Percentiles rank a stretch among this genome's conserved stretches.
phyloP scores from a whole-genome alignment of 305 asterid species.

The Fraxinus floribunda region DNA sequence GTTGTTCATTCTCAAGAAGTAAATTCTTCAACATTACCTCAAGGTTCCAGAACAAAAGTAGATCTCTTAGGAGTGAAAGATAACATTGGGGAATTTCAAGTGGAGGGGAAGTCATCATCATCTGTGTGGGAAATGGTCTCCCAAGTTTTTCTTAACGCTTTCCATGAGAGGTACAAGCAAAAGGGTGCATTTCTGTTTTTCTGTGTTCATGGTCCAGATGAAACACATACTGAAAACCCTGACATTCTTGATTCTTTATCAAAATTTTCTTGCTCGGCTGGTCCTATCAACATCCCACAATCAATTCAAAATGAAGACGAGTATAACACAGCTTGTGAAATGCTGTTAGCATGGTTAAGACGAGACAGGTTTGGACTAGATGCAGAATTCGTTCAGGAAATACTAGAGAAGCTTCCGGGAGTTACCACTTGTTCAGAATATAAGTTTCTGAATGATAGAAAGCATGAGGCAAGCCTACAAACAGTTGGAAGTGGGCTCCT shows the following conservation, averaged over 20 bases:
- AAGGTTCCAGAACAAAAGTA: slow-evolving; percentile 28
- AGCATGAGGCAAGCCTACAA: slow-evolving; percentile 39
- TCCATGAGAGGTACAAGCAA: slow-evolving; percentile 51
- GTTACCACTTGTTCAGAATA: slow-evolving; percentile 59
- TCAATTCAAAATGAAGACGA: slow-evolving; percentile 50
- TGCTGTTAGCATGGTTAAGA: slow-evolving; percentile 68
- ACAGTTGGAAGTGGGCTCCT: slow-evolving; percentile 83
- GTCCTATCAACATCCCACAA: slow-evolving; percentile 42
- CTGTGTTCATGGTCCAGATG: slow-evolving; percentile 58
- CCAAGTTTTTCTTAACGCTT: slow-evolving; percentile 44
- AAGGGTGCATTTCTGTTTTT: slow-evolving; percentile 57
- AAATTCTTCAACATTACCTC: slow-evolving; percentile 38
- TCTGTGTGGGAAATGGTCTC: slow-evolving; percentile 80
- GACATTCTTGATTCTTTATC: slow-evolving; percentile 51
- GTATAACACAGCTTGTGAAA: slow-evolving; percentile 52
- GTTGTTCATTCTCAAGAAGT: slow-evolving; percentile 36
- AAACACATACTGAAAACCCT: slow-evolving; percentile 31
- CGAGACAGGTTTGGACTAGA: slow-evolving; percentile 81
- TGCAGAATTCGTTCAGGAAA: slow-evolving; percentile 86
- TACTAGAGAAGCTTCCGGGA: slow-evolving; percentile 81
- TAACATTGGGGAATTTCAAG: slow-evolving; percentile 62
- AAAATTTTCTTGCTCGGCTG: slow-evolving; percentile 54
- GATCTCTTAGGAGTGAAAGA: slow-evolving; percentile 45
- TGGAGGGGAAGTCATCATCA: slow-evolving; percentile 66
- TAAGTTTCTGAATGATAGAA: slow-evolving; percentile 53